Evolutionary conservation across 2,329 filamentous ascomycete species (phyloP), one percentile per base, ranked within the genome.

Genomic region (Aspergillus sp.): DNA sequence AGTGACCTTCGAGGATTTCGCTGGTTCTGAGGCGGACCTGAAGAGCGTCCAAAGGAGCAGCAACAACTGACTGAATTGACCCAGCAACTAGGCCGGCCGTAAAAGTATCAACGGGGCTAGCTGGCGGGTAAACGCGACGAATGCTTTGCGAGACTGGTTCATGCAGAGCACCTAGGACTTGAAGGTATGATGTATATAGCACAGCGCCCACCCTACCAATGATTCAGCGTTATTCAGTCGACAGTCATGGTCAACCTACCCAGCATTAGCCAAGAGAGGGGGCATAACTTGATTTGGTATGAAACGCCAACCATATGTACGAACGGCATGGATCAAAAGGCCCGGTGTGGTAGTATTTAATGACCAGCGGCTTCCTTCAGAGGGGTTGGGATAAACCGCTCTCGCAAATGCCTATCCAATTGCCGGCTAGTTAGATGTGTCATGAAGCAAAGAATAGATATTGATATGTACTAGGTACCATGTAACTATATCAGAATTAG

Each of bases 251-350:
- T 46, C 45, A 43, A 67, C 77, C 64, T 73, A 84, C 82, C 81
- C 82, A 23, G 87, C 84, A 69, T 89, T 89, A 23, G 86, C 87
- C 54, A 89, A 74, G 51, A 89, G 71, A 31, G 87, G 87, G 55
- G 87, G 87, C 45, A 89, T 75, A 11, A 89, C 81, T 72, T 89
- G 86, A 68, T 88, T 86, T 1, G 87, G 87, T 51, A 89, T 82
- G 70, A 89, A 88, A 17, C 76, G 77, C 87, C 87, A 89, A 49
- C 87, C 87, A 69, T 89, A 81, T n/a, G 81, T 82, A 62, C 81
- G 80, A 48, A 89, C 79, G 8, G 87, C 87, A 74, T 87, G 83
- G n/a, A 82, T 80, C 41, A 89, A 78, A 25, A 89, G 76, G 3
- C 85, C 86, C 0, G 86, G 86, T 4, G 86, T 87, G 22, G 85